Evolutionary conservation across 257 asterid genomes (phyloP).

Genomic region (Euphrasia confusa): DNA sequence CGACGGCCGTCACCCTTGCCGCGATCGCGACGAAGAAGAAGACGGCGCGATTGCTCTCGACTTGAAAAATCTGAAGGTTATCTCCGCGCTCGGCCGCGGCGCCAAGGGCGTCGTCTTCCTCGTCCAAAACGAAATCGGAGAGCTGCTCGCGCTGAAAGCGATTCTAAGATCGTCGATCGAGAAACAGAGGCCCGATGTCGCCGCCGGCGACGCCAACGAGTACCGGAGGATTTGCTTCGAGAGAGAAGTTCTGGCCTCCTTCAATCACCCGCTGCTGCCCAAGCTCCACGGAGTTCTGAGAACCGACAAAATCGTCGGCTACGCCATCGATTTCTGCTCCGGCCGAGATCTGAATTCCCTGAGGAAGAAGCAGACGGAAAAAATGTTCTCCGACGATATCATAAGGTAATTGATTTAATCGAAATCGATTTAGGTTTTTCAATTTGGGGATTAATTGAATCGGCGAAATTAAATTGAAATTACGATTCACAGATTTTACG

Average conservation of each 20-base stretch:
- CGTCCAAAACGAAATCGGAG: slow-evolving; percentile 46
- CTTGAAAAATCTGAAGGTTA: slow-evolving; percentile 46
- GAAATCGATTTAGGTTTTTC: not conserved
- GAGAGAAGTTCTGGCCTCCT: slow-evolving; percentile 48
- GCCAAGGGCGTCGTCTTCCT: slow-evolving; percentile 91
- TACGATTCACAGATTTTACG: slow-evolving; percentile 58
- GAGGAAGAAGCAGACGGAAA: slow-evolving; percentile 68
- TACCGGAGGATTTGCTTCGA: slow-evolving; percentile 61
- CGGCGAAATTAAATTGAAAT: not conserved
- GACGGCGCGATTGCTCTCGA: slow-evolving; percentile 28
- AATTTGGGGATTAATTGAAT: not conserved
- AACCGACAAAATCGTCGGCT: slow-evolving; percentile 74
- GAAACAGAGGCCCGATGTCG: slow-evolving; percentile 29
- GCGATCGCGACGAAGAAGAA: slow-evolving; percentile 1
- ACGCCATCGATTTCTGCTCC: slow-evolving; percentile 89
- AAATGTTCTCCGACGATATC: slow-evolving; percentile 88
- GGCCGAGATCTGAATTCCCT: slow-evolving; percentile 78
- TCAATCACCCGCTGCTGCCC: slow-evolving; percentile 75
- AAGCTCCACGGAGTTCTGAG: slow-evolving; percentile 66
- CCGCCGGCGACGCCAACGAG: slow-evolving; percentile 24
- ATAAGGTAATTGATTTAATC: slow-evolving; percentile 48
- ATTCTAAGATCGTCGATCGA: slow-evolving; percentile 58
- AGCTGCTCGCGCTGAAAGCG: slow-evolving; percentile 66
- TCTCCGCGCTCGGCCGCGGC: slow-evolving; percentile 85
- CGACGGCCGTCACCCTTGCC: slow-evolving; percentile 29